Percentiles rank a stretch among this genome's conserved stretches.
phyloP scores from a whole-genome alignment of 129 eudicot species.

The Saposhnikovia divaricata region DNA sequence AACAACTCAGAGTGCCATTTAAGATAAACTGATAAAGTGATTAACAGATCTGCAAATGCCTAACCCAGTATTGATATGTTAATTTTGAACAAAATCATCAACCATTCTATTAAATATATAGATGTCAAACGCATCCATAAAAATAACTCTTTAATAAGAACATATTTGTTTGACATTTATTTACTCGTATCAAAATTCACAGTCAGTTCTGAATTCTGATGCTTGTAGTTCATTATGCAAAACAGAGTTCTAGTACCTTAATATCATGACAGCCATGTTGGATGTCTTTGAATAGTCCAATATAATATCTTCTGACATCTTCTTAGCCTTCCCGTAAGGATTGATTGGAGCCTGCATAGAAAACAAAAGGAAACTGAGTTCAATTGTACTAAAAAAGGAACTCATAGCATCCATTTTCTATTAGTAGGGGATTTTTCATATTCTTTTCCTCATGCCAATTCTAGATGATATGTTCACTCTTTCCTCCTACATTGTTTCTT shows the following conservation, averaged over 20 bases:
- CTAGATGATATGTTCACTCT: not conserved
- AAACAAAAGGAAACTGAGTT: not conserved
- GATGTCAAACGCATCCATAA: not conserved
- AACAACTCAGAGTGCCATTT: not conserved
- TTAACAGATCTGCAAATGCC: not conserved
- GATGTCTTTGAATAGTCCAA: constrained; percentile 59
- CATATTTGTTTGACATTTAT: not conserved
- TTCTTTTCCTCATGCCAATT: not conserved
- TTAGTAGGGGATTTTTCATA: not conserved
- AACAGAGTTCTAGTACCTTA: constrained; percentile 32
- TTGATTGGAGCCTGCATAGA: constrained; percentile 51
- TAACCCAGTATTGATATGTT: not conserved
- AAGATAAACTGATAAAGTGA: not conserved
- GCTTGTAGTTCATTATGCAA: not conserved
- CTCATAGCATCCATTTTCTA: not conserved
- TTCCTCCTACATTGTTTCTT: not conserved
- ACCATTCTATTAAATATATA: not conserved
- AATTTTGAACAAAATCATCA: not conserved
- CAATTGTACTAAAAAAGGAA: not conserved
- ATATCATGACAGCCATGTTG: constrained; percentile 74
- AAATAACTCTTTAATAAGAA: not conserved
- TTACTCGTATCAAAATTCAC: not conserved
- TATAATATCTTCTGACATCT: constrained; percentile 85
- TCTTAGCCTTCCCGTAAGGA: constrained; percentile 85
- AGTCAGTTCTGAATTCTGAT: not conserved